These are phyloP conservation scores for Epithele typhae DNA, from an alignment of 768 basidiomycete genomes.

Conservation along the genomic window DNA sequence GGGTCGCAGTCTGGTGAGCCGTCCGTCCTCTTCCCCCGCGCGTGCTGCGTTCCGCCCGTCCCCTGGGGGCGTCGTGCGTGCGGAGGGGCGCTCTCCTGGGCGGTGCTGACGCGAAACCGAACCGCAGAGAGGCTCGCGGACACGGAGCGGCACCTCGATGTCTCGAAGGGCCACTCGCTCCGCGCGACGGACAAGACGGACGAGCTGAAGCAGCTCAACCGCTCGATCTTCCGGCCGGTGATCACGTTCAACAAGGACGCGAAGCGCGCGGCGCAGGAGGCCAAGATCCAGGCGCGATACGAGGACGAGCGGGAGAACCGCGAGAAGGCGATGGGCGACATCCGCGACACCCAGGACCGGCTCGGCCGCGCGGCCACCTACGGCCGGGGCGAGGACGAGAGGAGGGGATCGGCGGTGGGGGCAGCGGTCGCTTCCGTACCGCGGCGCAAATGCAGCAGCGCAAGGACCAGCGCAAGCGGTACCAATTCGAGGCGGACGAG, in stretches of 20 bases:
- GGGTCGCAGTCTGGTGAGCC: constrained; percentile 88
- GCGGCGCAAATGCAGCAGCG: constrained; percentile 47
- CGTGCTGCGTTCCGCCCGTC: too few relatives aligned
- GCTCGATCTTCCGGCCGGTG: constrained; percentile 90
- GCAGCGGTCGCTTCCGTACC: constrained; percentile 40
- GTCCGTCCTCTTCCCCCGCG: background rate
- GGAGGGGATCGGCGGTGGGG: constrained; percentile 33
- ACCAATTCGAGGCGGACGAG: constrained; percentile 86
- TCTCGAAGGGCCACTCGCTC: constrained; percentile 80
- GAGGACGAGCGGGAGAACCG: constrained; percentile 82
- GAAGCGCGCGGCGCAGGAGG: constrained; percentile 85
- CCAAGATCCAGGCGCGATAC: constrained; percentile 79
- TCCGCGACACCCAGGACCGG: constrained; percentile 83
- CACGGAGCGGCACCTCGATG: constrained; percentile 92
- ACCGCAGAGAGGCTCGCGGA: constrained; percentile 82
- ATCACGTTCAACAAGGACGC: constrained; percentile 91
- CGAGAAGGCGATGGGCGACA: constrained; percentile 81
- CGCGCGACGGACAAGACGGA: constrained; percentile 92
- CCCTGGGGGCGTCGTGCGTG: too few relatives aligned
- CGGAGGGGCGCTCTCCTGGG: too few relatives aligned
- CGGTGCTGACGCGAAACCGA: too few relatives aligned
- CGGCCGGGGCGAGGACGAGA: constrained; percentile 45
- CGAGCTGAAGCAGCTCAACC: constrained; percentile 91
- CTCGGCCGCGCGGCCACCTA: constrained; percentile 71
- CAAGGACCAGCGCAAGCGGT: constrained; percentile 75